Base-by-base conservation (phyloP, 2,329 filamentous ascomycete species). In the Penicillium italicum region DNA sequence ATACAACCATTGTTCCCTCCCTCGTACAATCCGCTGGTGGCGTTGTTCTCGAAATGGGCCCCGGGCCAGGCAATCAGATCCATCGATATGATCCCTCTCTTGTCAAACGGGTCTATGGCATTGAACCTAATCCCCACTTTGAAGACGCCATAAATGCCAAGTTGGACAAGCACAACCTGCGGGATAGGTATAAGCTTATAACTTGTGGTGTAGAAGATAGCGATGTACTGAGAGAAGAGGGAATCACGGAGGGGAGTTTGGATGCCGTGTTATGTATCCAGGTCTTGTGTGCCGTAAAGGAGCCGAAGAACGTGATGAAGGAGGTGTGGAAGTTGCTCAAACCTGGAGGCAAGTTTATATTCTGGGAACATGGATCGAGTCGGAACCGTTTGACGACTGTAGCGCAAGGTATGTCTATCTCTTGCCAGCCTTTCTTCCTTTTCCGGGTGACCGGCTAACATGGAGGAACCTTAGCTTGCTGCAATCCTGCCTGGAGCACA, bases 291-390 rank as follows among this genome's bases (percentile, higher is more conserved):
- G 71, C 75, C 4, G 71, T 79, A 4, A 28, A 52, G n/a, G 57
- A 66, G 41, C 48, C 55, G 1, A 59, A 57, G 28, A 52, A 10
- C 6, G 62, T 66, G 26, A 63, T 64, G 55, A 58, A 50, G n/a
- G 59, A 54, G 46, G 54, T 78, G n/a, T 76, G 74, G 58, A 71
- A 70, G 48, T 59, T 79, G 28, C 59, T 80, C 40, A 79, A 75
- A 57, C 77, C 77, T 0, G 77, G 77, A 1, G 77, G 77, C 12
- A 72, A 69, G 42, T 75, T 79, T 55, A 66, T 80, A 26, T 79
- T 79, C 52, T 79, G 77, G 74, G 77, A 80, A 58, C 77, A 79
- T 53, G 57, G 50, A 18, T 43, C 40, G 37, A 67, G 56, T 45
- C 38, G 42, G 34, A 37, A 66, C n/a, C 22, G 20, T 36, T 24